Evolutionary conservation across 768 basidiomycete species (phyloP).

Genomic region (Suillus luteus): DNA sequence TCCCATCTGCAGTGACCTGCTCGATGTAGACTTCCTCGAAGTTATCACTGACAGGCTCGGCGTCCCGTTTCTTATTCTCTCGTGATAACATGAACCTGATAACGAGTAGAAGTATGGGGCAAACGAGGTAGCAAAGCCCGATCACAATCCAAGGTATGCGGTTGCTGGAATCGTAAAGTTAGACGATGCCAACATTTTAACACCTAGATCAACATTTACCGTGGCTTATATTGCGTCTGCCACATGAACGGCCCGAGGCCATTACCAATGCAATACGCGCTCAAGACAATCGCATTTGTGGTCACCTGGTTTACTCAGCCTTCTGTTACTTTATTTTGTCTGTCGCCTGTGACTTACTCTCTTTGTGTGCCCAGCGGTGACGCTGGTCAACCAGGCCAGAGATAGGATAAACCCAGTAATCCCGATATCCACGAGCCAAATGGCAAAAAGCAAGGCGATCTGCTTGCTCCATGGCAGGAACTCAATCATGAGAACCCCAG

Average conservation of each 20-base stretch:
- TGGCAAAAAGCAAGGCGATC: slow-evolving; percentile 60
- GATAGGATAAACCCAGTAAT: slow-evolving; percentile 62
- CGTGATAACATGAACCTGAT: slow-evolving; percentile 55
- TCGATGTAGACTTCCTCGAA: slow-evolving; percentile 68
- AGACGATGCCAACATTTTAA: neutral
- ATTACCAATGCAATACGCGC: slow-evolving; percentile 69
- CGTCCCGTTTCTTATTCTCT: slow-evolving; percentile 68
- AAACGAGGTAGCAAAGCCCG: slow-evolving; percentile 57
- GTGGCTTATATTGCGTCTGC: slow-evolving; percentile 65
- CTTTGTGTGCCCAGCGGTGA: slow-evolving; percentile 76
- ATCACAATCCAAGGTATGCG: slow-evolving; percentile 80
- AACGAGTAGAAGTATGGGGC: slow-evolving; percentile 48
- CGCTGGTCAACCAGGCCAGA: slow-evolving; percentile 63
- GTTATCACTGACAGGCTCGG: slow-evolving; percentile 50
- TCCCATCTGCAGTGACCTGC: slow-evolving; percentile 51
- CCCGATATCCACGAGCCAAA: slow-evolving; percentile 42
- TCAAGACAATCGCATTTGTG: slow-evolving; percentile 70
- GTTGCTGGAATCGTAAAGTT: slow-evolving; percentile 44
- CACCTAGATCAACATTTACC: slow-evolving; percentile 37
- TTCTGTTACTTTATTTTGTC: neutral
- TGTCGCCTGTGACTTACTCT: slow-evolving; percentile 44
- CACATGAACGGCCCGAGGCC: slow-evolving; percentile 79
- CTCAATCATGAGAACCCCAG: slow-evolving; percentile 64
- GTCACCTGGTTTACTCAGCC: slow-evolving; percentile 20
- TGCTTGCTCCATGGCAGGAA: slow-evolving; percentile 65